These are phyloP conservation scores for Fragaria ananassa DNA, from an alignment of 306 rosid species.

Conservation along the genomic window DNA sequence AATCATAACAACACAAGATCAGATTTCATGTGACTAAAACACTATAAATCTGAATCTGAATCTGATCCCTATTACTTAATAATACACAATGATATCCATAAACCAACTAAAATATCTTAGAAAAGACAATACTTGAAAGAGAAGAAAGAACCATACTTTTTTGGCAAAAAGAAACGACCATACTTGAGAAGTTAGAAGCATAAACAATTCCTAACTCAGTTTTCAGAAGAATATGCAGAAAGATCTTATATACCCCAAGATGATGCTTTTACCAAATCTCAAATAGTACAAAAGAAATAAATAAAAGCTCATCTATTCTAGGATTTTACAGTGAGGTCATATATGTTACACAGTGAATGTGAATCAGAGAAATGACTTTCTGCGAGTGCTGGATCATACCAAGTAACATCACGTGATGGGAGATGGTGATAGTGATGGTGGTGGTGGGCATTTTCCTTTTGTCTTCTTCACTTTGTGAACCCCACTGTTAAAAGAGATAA, in stretches of 20 bases:
- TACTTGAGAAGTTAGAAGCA: neutral
- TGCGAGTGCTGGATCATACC: conserved; percentile 20
- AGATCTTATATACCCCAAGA: conserved; percentile 28
- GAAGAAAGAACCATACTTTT: neutral
- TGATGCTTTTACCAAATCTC: neutral
- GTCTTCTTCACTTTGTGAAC: conserved; percentile 9
- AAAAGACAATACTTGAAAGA: neutral
- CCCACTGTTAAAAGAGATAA: conserved; percentile 14
- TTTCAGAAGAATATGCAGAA: conserved; percentile 3
- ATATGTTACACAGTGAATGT: conserved; percentile 14
- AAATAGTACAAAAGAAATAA: neutral
- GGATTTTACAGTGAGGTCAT: conserved; percentile 11
- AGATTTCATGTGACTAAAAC: conserved; percentile 23
- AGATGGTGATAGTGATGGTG: conserved; percentile 1
- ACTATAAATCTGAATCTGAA: conserved; percentile 24
- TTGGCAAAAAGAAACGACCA: neutral
- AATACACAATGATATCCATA: conserved; percentile 25
- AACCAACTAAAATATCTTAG: conserved; percentile 24
- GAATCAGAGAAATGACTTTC: conserved; percentile 29
- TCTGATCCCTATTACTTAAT: conserved; percentile 14
- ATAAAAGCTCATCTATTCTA: neutral
- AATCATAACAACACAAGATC: conserved; percentile 6
- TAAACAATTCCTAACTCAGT: conserved; percentile 12
- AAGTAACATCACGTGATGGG: conserved; percentile 29
- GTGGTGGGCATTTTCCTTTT: neutral